Conservation (phyloP, 768 basidiomycete genomes). For the Suillus ampliporus region DNA sequence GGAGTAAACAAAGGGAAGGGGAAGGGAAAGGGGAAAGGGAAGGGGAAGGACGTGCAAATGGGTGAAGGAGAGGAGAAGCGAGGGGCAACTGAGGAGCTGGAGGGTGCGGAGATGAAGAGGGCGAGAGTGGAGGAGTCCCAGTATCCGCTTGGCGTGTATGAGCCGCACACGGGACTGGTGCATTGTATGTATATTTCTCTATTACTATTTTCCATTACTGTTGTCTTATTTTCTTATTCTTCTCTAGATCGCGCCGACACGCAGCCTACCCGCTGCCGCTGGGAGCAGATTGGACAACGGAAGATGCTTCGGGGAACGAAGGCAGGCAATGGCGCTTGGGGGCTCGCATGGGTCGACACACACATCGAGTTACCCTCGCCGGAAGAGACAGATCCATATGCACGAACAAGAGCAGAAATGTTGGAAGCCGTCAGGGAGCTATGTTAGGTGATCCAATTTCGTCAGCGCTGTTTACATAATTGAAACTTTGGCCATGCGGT, state of each 20-base stretch:
- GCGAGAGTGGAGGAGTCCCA: slow-evolving; percentile 34
- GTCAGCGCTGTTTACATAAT: background rate
- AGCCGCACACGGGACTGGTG: slow-evolving; percentile 78
- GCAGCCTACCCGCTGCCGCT: slow-evolving; percentile 69
- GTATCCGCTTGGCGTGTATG: slow-evolving; percentile 75
- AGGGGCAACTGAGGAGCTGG: slow-evolving; percentile 23
- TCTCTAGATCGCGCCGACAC: slow-evolving; percentile 73
- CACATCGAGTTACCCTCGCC: slow-evolving; percentile 42
- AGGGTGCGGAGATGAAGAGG: slow-evolving; percentile 33
- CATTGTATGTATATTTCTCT: slow-evolving; percentile 59
- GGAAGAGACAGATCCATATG: slow-evolving; percentile 26
- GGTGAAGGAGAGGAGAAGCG: slow-evolving; percentile 37
- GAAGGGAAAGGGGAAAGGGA: slow-evolving; percentile 36
- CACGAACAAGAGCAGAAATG: slow-evolving; percentile 25
- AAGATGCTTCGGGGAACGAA: slow-evolving; percentile 71
- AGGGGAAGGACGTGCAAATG: slow-evolving; percentile 39
- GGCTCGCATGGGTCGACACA: slow-evolving; percentile 75
- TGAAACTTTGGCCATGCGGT: background rate
- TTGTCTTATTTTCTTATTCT: slow-evolving; percentile 9
- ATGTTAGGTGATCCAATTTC: background rate
- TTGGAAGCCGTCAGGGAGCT: slow-evolving; percentile 4
- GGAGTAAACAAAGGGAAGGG: slow-evolving; percentile 35
- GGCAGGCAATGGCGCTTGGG: slow-evolving; percentile 82
- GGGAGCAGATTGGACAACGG: slow-evolving; percentile 62
- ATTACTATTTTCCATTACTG: slow-evolving; percentile 3